phyloP scores from a whole-genome alignment of 2,329 filamentous ascomycete genomes.

The Colletotrichum somersetense region DNA sequence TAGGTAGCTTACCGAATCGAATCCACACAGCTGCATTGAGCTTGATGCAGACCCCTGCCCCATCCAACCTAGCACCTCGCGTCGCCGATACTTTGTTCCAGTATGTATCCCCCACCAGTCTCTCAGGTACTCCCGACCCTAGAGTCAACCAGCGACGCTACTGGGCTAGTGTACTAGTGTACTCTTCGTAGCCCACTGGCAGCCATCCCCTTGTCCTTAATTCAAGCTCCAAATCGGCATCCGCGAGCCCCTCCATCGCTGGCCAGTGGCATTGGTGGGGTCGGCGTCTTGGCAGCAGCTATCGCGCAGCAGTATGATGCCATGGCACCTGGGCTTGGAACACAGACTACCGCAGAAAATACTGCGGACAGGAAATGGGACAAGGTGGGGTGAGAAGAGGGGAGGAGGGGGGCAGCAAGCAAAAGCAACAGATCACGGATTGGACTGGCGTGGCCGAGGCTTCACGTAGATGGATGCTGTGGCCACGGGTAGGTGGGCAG shows the following conservation, averaged over 20 bases:
- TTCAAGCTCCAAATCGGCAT: conserved; percentile 41
- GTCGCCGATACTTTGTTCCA: conserved; percentile 21
- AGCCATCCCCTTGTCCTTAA: conserved; percentile 29
- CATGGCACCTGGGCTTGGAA: conserved; percentile 39
- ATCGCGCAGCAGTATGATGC: conserved; percentile 42
- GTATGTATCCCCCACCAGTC: conserved; percentile 7
- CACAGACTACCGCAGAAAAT: conserved; percentile 28
- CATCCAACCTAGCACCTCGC: conserved; percentile 29
- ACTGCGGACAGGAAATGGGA: conserved; percentile 19
- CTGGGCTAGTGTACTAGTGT: neutral
- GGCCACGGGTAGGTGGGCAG: conserved; percentile 15
- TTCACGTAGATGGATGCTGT: neutral
- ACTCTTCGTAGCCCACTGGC: neutral
- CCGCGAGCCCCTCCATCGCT: conserved; percentile 35
- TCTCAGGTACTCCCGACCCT: conserved; percentile 19
- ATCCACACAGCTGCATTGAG: conserved; percentile 40
- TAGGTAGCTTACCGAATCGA: conserved; percentile 21
- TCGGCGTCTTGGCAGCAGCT: conserved; percentile 38
- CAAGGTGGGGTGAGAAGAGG: conserved; percentile 21
- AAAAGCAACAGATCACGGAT: conserved; percentile 36
- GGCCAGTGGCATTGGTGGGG: conserved; percentile 38
- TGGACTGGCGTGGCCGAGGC: conserved; percentile 21
- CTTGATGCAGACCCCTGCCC: conserved; percentile 42
- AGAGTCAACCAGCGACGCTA: neutral
- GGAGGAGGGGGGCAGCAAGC: conserved; percentile 29